Evolutionary conservation across 768 basidiomycete genomes (phyloP).

Genomic region (Mycena galopus): DNA sequence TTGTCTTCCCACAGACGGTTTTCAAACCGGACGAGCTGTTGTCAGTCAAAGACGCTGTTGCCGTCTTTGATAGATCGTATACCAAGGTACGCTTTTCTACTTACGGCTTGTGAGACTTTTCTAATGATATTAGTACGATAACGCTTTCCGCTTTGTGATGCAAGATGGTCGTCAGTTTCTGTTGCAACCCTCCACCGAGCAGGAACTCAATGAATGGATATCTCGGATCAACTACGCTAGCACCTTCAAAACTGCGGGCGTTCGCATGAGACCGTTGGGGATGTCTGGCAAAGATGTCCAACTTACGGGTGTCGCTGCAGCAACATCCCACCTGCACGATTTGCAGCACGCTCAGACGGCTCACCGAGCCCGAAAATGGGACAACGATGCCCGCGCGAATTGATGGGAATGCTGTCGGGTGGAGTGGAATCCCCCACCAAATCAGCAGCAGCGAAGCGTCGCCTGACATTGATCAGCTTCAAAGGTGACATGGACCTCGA

Average conservation of each 20-base stretch:
- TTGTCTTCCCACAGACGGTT: slow-evolving; percentile 54
- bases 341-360: slow-evolving; percentile 55
- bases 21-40: slow-evolving; percentile 90
- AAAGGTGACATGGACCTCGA: slow-evolving; percentile 54
- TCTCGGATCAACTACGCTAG: slow-evolving; percentile 94
- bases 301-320: slow-evolving; percentile 87
- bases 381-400: slow-evolving; percentile 55
- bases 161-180: slow-evolving; percentile 86
- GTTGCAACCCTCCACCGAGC: slow-evolving; percentile 76
- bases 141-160: slow-evolving; percentile 84
- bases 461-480: slow-evolving; percentile 47
- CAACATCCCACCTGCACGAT: slow-evolving; percentile 85
- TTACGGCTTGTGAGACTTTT: neutral
- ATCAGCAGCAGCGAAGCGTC: slow-evolving; percentile 42
- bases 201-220: slow-evolving; percentile 92
- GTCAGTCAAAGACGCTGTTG: slow-evolving; percentile 82
- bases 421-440: slow-evolving; percentile 41
- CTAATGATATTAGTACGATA: slow-evolving; percentile 61
- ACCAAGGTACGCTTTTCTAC: slow-evolving; percentile 68
- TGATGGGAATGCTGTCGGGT: slow-evolving; percentile 58
- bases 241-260: slow-evolving; percentile 86
- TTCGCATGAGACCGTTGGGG: slow-evolving; percentile 82
- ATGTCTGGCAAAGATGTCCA: slow-evolving; percentile 80
- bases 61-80: slow-evolving; percentile 84
- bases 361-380: slow-evolving; percentile 55